Percentiles rank a stretch among this genome's conserved stretches.
These are phyloP conservation scores for Oryza australiensis DNA, from an alignment of 176 grass and related monocot species.

Conservation along the genomic window DNA sequence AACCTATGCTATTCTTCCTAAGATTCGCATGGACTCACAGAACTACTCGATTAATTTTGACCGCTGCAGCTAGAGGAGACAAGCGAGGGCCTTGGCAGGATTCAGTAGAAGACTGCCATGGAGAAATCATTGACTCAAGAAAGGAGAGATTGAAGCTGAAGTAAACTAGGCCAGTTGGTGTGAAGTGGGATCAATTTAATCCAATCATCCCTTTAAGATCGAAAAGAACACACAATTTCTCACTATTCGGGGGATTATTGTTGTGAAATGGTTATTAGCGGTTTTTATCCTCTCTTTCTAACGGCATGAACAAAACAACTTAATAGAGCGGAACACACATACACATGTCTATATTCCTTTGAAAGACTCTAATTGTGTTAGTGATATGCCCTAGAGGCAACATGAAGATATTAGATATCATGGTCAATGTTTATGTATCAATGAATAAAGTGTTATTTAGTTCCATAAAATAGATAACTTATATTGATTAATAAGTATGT, in stretches of 20 bases:
- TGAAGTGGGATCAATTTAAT: not conserved
- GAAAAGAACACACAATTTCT: not conserved
- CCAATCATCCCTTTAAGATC: not conserved
- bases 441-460: too few relatives aligned
- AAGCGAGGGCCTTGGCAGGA: not conserved
- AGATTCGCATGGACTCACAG: not conserved
- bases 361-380: too few relatives aligned
- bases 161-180: not conserved
- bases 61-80: not conserved
- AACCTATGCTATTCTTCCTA: not conserved
- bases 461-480: too few relatives aligned
- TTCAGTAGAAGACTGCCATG: not conserved
- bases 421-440: too few relatives aligned
- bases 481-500: too few relatives aligned
- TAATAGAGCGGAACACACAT: too few relatives aligned
- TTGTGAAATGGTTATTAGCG: not conserved
- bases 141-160: not conserved
- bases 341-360: too few relatives aligned
- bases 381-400: too few relatives aligned
- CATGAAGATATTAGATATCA: too few relatives aligned
- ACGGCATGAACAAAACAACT: not conserved
- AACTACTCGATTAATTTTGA: not conserved
- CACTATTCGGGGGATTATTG: not conserved
- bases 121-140: not conserved
- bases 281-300: not conserved